Evolutionary conservation across 768 basidiomycete species (phyloP).

Genomic region (Rhodotorula sphaerocarpa): DNA sequence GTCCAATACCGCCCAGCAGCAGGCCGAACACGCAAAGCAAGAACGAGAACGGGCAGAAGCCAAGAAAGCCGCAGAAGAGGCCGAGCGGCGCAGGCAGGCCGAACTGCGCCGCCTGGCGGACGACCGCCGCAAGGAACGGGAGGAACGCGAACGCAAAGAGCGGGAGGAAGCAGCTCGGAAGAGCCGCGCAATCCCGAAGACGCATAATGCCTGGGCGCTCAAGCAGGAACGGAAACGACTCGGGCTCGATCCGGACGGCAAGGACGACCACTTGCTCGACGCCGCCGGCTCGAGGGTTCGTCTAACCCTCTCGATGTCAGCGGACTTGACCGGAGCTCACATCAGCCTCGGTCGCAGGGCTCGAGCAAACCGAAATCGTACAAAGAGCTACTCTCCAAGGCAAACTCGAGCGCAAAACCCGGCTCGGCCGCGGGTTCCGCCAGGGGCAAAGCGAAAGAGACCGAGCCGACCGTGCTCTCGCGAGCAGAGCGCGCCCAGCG

Average conservation of each 20-base stretch:
- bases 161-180: not conserved
- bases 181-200: constrained; percentile 25
- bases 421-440: not conserved
- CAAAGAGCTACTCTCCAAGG: not conserved
- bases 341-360: not conserved
- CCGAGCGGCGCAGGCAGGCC: constrained; percentile 1
- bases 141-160: constrained; percentile 15
- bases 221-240: constrained; percentile 30
- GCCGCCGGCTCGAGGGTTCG: not conserved
- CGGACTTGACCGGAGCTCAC: not conserved
- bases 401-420: not conserved
- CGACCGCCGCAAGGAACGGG: constrained; percentile 11
- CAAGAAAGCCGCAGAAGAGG: constrained; percentile 8
- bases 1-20: constrained; percentile 5
- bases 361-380: not conserved
- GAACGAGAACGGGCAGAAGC: constrained; percentile 9
- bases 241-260: constrained; percentile 32
- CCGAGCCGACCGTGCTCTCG: constrained; percentile 3
- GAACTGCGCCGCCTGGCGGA: constrained; percentile 4
- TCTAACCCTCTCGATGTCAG: no score
- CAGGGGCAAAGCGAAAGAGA: constrained; percentile 14
- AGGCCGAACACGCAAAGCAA: constrained; percentile 13
- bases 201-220: constrained; percentile 26
- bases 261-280: constrained; percentile 26
- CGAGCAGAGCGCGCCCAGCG: constrained; percentile 18